phyloP scores from a whole-genome alignment of 305 asterid genomes.

The Fraxinus velutina region DNA sequence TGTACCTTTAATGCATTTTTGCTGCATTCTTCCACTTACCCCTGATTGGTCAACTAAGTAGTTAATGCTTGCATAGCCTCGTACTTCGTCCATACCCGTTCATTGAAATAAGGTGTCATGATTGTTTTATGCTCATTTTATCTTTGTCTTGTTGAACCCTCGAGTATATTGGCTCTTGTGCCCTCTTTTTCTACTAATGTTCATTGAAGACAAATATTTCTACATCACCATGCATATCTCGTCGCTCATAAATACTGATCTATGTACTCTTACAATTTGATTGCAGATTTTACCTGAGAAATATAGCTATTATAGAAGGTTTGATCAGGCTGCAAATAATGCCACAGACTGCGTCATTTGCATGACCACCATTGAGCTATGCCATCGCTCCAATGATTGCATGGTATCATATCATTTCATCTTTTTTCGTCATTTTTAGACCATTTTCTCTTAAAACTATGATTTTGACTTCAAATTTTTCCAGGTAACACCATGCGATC shows the following conservation, averaged over 20 bases:
- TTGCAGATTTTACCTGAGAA: slow-evolving; percentile 90
- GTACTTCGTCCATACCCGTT: background rate
- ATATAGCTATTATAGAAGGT: slow-evolving; percentile 76
- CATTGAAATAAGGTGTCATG: background rate
- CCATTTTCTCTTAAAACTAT: background rate
- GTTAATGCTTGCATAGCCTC: background rate
- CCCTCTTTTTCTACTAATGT: background rate
- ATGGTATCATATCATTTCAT: slow-evolving; percentile 47
- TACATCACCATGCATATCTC: background rate
- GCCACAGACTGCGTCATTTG: slow-evolving; percentile 87
- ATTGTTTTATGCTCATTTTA: background rate
- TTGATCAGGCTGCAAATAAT: slow-evolving; percentile 56
- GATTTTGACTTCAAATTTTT: slow-evolving; percentile 18
- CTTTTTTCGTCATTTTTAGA: background rate
- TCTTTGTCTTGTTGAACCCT: background rate
- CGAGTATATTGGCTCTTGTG: background rate
- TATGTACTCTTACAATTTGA: background rate
- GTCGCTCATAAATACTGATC: background rate
- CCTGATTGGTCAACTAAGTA: background rate
- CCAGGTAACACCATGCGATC: slow-evolving; percentile 94
- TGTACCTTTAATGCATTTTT: background rate
- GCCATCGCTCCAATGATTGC: slow-evolving; percentile 69
- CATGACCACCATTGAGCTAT: slow-evolving; percentile 78
- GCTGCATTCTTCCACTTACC: background rate
- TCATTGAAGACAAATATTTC: background rate